Evolutionary conservation across 2,329 filamentous ascomycete species (phyloP), one percentile per base, ranked within the genome.

Genomic region (Colletotrichum phormii): DNA sequence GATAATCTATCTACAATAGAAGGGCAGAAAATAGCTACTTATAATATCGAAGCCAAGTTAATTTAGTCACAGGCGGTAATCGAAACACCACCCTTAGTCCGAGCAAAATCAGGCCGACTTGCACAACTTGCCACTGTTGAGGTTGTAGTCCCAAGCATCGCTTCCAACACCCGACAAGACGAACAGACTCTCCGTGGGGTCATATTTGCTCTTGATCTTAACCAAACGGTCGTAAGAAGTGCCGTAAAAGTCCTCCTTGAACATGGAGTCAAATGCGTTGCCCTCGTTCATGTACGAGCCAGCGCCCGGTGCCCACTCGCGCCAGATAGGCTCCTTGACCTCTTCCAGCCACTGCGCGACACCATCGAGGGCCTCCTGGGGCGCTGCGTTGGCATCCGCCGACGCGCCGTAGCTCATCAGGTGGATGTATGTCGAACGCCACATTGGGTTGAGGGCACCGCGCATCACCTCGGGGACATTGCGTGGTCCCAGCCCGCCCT

Each of bases 391-490:
- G 6, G 37, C 24, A 24, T 71, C 64, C 2, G 60, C 15, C 1
- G 73, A 49, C 9, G 71, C 71, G 1, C 62, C 71, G 3, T 71
- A 64, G 22, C 64, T 74, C 74, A 84, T 84, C 64, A 75, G 76
- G 67, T 81, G 81, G 77, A 84, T 77, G 37, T 79, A 76, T 5
- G 81, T 81, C 0, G 81, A 80, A 22, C 86, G 80, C 86, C 86
- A 88, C 1, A 85, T 85, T 1, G 85, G 86, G 63, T 84, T 82
- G 26, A 82, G 77, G 7, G 83, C 80, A n/a, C 64, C 64, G 4
- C 58, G 69, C 69, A 68, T 68, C 42, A 67, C 59, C 11, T 72
- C 51, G 18, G 69, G 58, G 12, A 64, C 64, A 1, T 24, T 68
- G 15, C 64, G 69, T 18, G 68, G 70, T 5, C 74, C 71, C 18